Conservation (phyloP, 2,329 filamentous ascomycete species). For the Hypoxylon sp. region DNA sequence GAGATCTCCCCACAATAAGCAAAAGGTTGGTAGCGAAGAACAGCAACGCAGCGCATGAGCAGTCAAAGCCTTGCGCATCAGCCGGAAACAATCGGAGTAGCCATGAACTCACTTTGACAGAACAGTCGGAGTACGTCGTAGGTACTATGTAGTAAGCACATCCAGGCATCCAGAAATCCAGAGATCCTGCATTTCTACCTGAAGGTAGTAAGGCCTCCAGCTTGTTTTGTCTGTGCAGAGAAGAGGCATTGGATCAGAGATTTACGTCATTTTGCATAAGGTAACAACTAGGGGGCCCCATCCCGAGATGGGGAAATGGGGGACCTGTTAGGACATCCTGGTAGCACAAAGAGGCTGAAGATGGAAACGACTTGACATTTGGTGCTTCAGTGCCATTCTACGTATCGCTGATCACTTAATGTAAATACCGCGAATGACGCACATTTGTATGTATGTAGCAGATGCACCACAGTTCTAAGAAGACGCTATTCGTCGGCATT, state of each 20-base stretch:
- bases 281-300: constrained; percentile 25
- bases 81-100: constrained; percentile 41
- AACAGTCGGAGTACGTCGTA: constrained; percentile 15
- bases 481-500: constrained; percentile 19
- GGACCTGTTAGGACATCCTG: constrained; percentile 14
- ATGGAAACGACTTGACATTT: constrained; percentile 17
- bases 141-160: constrained; percentile 37
- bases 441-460: constrained; percentile 3
- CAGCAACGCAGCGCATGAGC: constrained; percentile 13
- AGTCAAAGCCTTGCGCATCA: constrained; percentile 12
- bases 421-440: constrained; percentile 24
- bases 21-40: constrained; percentile 17
- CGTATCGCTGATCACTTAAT: constrained; percentile 21
- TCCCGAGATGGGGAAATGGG: constrained; percentile 27
- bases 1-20: constrained; percentile 38
- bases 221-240: constrained; percentile 15
- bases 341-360: constrained; percentile 36
- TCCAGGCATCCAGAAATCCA: constrained; percentile 16
- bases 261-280: constrained; percentile 34
- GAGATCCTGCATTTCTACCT: constrained; percentile 36
- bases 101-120: constrained; percentile 11
- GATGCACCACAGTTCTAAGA: neutral
- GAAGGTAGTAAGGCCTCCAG: constrained; percentile 17
- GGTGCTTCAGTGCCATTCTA: constrained; percentile 6
- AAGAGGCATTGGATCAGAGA: constrained; percentile 6